Evolutionary conservation across 169 alveolate species (phyloP).

Genomic region (Perkinsus chesapeaki): DNA sequence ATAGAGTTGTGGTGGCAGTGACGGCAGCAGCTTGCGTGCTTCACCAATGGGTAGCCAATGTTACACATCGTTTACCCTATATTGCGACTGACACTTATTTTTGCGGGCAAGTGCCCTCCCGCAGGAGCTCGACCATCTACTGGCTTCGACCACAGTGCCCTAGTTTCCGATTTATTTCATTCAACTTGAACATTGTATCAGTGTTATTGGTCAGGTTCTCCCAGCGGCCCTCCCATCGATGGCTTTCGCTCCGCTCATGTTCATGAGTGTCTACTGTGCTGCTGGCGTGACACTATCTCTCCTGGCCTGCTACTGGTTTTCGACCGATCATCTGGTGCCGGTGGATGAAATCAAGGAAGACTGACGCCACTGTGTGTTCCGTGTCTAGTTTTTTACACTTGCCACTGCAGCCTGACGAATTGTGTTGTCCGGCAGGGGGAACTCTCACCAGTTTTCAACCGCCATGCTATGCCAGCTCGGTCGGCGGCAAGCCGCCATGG

Average conservation of each 20-base stretch:
- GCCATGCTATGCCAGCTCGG: background rate
- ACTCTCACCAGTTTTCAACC: background rate
- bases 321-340: background rate
- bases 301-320: background rate
- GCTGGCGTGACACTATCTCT: conserved; percentile 4
- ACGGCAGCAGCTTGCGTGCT: background rate
- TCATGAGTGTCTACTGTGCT: conserved; percentile 23
- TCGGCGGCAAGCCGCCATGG: background rate
- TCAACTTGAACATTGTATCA: too few species aligned
- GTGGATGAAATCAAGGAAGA: background rate
- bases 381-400: background rate
- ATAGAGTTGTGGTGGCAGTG: background rate
- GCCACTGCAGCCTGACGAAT: background rate
- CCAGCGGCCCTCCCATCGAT: background rate
- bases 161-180: too few species aligned
- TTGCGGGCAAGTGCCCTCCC: too few species aligned
- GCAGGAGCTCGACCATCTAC: too few species aligned
- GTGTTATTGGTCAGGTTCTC: background rate
- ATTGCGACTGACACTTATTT: too few species aligned
- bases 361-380: background rate
- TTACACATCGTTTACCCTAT: background rate
- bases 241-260: conserved; percentile 33
- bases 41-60: background rate
- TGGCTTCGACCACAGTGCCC: too few species aligned
- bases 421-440: background rate